These are phyloP conservation scores for Panellus pusillus DNA, from an alignment of 768 basidiomycete genomes.

Conservation along the genomic window DNA sequence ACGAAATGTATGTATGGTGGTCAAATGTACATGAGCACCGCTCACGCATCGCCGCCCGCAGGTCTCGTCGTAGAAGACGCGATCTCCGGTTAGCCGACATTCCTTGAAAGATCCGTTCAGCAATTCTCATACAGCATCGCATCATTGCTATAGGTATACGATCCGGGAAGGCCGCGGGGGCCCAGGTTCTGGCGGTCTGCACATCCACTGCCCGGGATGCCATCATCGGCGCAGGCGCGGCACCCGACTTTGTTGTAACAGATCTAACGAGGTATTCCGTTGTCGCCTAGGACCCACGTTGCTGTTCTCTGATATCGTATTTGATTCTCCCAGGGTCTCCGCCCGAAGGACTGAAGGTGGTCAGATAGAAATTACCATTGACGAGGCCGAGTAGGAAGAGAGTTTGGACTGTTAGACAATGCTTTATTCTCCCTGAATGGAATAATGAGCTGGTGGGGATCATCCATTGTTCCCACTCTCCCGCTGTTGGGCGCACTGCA, in stretches of 20 bases:
- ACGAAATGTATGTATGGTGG: slow-evolving; percentile 48
- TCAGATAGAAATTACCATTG: slow-evolving; percentile 47
- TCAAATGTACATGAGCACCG: neutral
- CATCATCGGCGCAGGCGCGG: slow-evolving; percentile 51
- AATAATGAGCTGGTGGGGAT: too few relatives aligned
- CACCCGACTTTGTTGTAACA: slow-evolving; percentile 65
- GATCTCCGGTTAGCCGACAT: slow-evolving; percentile 69
- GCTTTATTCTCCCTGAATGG: neutral
- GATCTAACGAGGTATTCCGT: slow-evolving; percentile 65
- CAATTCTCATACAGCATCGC: too few relatives aligned
- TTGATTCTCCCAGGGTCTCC: slow-evolving; percentile 40
- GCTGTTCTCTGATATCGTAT: neutral
- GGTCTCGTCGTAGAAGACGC: slow-evolving; percentile 91
- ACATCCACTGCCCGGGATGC: slow-evolving; percentile 68
- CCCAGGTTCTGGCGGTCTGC: slow-evolving; percentile 77
- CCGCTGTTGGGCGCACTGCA: too few relatives aligned
- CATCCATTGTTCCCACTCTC: too few relatives aligned
- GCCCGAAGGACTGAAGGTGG: slow-evolving; percentile 41
- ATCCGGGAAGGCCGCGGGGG: slow-evolving; percentile 55
- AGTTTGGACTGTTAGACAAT: slow-evolving; percentile 1
- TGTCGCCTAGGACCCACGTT: too few relatives aligned
- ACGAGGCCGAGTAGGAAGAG: slow-evolving; percentile 26
- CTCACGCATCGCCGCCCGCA: slow-evolving; percentile 27
- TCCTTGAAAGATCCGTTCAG: neutral
- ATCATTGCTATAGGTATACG: slow-evolving; percentile 4